Conservation (phyloP, 306 rosid species). For the Corylus americana region DNA sequence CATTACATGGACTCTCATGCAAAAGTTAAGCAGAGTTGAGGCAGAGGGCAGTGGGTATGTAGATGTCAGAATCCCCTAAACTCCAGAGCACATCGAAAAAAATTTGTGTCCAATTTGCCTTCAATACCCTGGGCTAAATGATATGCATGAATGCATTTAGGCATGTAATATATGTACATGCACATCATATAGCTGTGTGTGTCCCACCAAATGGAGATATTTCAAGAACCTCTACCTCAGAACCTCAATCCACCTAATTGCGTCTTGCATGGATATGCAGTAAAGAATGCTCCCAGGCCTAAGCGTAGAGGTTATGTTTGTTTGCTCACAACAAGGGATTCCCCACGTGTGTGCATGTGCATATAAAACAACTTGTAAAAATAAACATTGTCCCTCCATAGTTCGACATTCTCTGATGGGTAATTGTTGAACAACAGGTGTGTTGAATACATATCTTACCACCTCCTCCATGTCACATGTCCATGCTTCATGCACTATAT, state of each 20-base stretch:
- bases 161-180: no score
- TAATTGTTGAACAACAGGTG: neutral
- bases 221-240: neutral
- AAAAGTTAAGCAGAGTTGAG: slow-evolving; percentile 1
- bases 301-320: neutral
- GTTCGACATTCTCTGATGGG: neutral
- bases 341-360: neutral
- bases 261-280: neutral
- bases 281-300: neutral
- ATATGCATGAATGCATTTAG: neutral
- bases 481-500: neutral
- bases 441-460: neutral
- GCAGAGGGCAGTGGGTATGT: slow-evolving; percentile 5
- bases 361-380: neutral
- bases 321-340: neutral
- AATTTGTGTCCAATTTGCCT: slow-evolving; percentile 1
- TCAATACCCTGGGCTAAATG: slow-evolving; percentile 4
- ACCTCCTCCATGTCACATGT: neutral
- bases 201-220: neutral
- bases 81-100: neutral
- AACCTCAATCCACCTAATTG: neutral
- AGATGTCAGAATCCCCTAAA: slow-evolving; percentile 13
- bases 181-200: no score
- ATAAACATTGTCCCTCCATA: neutral
- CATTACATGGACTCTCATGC: neutral